Evolutionary conservation across 2,329 filamentous ascomycete species (phyloP).

Genomic region (Ciborinia camelliae): DNA sequence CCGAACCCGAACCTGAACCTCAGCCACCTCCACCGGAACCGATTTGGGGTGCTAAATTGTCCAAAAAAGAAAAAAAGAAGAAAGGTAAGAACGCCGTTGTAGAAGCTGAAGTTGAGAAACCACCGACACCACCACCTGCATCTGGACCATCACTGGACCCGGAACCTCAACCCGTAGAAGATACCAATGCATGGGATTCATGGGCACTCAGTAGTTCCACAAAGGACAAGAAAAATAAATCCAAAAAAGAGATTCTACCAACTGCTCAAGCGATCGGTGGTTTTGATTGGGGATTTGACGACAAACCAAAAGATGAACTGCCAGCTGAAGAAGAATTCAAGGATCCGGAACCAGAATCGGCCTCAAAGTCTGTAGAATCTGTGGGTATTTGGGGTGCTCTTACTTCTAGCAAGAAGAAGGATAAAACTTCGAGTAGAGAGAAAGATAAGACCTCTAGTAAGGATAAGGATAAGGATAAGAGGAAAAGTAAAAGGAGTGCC

Average conservation of each 20-base stretch:
- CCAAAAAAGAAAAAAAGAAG: slow-evolving; percentile 50
- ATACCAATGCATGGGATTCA: slow-evolving; percentile 37
- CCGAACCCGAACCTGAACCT: slow-evolving; percentile 26
- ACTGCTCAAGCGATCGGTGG: slow-evolving; percentile 10
- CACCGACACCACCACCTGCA: slow-evolving; percentile 25
- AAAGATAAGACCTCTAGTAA: slow-evolving; percentile 24
- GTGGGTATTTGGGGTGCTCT: slow-evolving; percentile 23
- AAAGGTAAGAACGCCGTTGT: slow-evolving; percentile 38
- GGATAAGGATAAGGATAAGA: slow-evolving; percentile 43
- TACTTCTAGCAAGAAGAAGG: slow-evolving; percentile 20
- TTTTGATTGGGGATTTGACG: slow-evolving; percentile 12
- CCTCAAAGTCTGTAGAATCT: slow-evolving; percentile 22
- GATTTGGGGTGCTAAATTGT: slow-evolving; percentile 38
- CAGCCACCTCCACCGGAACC: slow-evolving; percentile 19
- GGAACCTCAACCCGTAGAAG: slow-evolving; percentile 26
- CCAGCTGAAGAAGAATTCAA: slow-evolving; percentile 40
- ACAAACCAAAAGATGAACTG: slow-evolving; percentile 21
- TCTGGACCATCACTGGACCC: slow-evolving; percentile 39
- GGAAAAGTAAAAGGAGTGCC: slow-evolving; percentile 41
- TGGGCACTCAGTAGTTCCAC: slow-evolving; percentile 34
- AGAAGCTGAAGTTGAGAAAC: slow-evolving; percentile 33
- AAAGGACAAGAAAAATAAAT: slow-evolving; percentile 40
- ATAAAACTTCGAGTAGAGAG: slow-evolving; percentile 21
- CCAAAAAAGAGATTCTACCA: slow-evolving; percentile 9
- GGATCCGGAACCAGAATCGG: slow-evolving; percentile 21